Conservation (phyloP, 2,329 filamentous ascomycete genomes). For the Curvularia lunata region DNA sequence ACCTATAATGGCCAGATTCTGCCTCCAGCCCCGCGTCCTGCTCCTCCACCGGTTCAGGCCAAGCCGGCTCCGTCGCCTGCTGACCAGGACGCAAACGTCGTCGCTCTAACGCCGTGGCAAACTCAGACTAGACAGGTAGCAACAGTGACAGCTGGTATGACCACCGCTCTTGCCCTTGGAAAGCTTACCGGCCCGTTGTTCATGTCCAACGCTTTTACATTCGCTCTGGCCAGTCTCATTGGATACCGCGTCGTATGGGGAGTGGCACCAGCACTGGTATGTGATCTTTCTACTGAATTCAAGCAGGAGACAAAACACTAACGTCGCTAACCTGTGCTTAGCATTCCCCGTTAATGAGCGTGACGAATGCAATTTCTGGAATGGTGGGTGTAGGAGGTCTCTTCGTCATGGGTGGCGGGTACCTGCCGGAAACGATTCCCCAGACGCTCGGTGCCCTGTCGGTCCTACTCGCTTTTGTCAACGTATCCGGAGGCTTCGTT, state of each 20-base stretch:
- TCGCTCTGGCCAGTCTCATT: constrained; percentile 81
- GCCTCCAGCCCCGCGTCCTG: constrained; percentile 74
- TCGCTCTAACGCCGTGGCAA: constrained; percentile 81
- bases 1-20: constrained; percentile 78
- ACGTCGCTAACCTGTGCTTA: neutral
- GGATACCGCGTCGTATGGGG: constrained; percentile 67
- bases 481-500: constrained; percentile 86
- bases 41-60: constrained; percentile 62
- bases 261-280: constrained; percentile 7
- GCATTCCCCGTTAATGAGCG: constrained; percentile 89
- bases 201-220: constrained; percentile 87
- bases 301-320: neutral
- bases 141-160: constrained; percentile 78
- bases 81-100: constrained; percentile 59
- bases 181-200: constrained; percentile 81
- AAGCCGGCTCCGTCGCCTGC: constrained; percentile 47
- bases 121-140: constrained; percentile 78
- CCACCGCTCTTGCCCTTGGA: constrained; percentile 73
- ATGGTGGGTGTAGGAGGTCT: constrained; percentile 88
- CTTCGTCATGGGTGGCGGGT: constrained; percentile 84
- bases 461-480: constrained; percentile 85
- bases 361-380: constrained; percentile 90
- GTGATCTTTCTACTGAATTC: neutral
- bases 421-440: constrained; percentile 68
- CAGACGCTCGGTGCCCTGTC: constrained; percentile 78